Evolutionary conservation across 2,329 filamentous ascomycete genomes (phyloP), one percentile per base, ranked within the genome.

Genomic region (Colletotrichum sp.): DNA sequence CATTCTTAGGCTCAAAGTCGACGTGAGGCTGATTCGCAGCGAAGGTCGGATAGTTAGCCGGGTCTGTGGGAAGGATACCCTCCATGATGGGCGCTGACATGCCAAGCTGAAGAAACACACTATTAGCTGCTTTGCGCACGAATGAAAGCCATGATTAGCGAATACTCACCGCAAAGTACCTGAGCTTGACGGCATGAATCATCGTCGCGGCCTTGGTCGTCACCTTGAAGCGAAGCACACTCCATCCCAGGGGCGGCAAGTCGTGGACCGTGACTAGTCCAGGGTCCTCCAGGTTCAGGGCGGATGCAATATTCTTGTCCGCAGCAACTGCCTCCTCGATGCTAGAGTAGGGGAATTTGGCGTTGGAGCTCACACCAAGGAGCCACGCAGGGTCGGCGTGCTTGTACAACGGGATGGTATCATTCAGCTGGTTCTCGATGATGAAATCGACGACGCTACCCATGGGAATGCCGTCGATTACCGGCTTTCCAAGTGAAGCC

Each of bases 311-410:
- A 2, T 24, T 13, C 10, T 16, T 36, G 10, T 70, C 39, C 26
- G 21, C 26, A 6, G 66, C 12, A 7, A 52, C 6, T 1, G 75
- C 75, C 2, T 77, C 76, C 13, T 52, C 63, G 2, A 79, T 74
- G 18, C 65, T 77, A 3, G 52, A 12, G 16, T 65, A 70, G 0
- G 66, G 32, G 57, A 80, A 80, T 6, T 24, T 21, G 3, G 39
- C 57, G 21, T 75, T 59, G 2, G 60, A 18, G 0, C n/a, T 55
- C 2, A 76, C 62, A 12, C 79, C 79, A 3, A 80, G 68, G 2
- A 80, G 62, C 78, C 77, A 80, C 1, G 78, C 71, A 6, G 79
- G 74, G 7, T 77, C 76, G 2, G 76, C 78, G 60, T 79, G 79
- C 72, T 80, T 80, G 66, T 80, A 80, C 9, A 80, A 32, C 28